phyloP scores from a whole-genome alignment of 2,329 filamentous ascomycete species.

The Colletotrichum falcatum region DNA sequence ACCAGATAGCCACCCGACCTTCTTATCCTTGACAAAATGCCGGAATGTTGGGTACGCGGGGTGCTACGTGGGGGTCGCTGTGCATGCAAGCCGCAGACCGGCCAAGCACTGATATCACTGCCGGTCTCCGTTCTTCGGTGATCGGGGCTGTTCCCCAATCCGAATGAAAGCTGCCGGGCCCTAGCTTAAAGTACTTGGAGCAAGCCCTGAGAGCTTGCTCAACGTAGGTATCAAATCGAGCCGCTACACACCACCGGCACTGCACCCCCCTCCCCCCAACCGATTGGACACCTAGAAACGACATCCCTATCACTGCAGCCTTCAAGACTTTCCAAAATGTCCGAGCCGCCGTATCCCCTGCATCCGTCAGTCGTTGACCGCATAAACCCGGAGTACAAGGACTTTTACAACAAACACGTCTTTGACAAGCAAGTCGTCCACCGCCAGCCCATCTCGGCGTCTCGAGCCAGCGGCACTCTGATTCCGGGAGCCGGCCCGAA shows the following conservation, averaged over 20 bases:
- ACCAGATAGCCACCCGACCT: background rate
- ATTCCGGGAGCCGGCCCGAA: slow-evolving; percentile 64
- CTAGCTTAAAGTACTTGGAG: background rate
- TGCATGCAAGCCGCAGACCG: background rate
- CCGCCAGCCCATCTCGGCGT: slow-evolving; percentile 63
- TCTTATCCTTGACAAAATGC: background rate
- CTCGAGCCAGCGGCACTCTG: slow-evolving; percentile 62
- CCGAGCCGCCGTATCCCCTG: slow-evolving; percentile 48
- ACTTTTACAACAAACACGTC: slow-evolving; percentile 65
- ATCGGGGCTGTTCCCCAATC: background rate
- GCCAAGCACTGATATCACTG: background rate
- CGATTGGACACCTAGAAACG: background rate
- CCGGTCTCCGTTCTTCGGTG: slow-evolving; percentile 1
- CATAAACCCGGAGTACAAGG: slow-evolving; percentile 63
- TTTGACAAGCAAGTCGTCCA: slow-evolving; percentile 66
- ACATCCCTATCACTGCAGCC: background rate
- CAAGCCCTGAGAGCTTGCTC: background rate
- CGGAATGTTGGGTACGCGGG: background rate
- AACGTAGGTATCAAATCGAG: background rate
- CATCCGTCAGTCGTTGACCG: slow-evolving; percentile 47
- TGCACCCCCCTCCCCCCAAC: background rate
- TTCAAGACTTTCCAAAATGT: slow-evolving; percentile 4
- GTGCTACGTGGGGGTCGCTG: background rate
- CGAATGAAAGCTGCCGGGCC: background rate
- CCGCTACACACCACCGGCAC: background rate